These are phyloP conservation scores for Parastagonospora avenae DNA, from an alignment of 2,329 filamentous ascomycete species.

Conservation along the genomic window DNA sequence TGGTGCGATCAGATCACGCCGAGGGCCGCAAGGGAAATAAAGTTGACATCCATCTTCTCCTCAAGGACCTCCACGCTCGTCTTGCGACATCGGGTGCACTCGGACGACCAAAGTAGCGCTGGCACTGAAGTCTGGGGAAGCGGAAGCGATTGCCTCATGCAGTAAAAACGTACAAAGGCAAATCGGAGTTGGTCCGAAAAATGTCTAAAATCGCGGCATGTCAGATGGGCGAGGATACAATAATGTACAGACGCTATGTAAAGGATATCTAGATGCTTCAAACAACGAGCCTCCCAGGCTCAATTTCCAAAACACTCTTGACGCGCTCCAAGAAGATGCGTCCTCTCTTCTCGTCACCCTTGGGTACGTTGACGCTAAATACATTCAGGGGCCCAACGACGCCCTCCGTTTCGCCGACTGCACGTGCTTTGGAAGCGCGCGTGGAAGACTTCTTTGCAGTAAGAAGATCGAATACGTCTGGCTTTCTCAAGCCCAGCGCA, in stretches of 20 bases:
- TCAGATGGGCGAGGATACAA: conserved; percentile 15
- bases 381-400: conserved; percentile 67
- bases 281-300: conserved; percentile 47
- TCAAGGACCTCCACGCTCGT: not conserved
- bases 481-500: conserved; percentile 54
- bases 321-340: conserved; percentile 82
- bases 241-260: conserved; percentile 35
- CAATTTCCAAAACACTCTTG: conserved; percentile 70
- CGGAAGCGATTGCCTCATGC: conserved; percentile 3
- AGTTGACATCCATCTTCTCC: too few species aligned
- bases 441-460: conserved; percentile 37
- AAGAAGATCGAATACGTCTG: conserved; percentile 85
- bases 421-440: conserved; percentile 34
- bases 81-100: conserved; percentile 3
- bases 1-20: too few species aligned
- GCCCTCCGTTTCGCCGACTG: conserved; percentile 32
- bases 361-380: conserved; percentile 80
- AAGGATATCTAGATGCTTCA: conserved; percentile 20
- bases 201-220: not conserved
- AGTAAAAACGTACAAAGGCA: conserved; percentile 1
- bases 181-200: not conserved
- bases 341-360: conserved; percentile 81
- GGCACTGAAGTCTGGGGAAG: not conserved
- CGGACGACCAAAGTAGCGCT: conserved; percentile 1
- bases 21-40: too few species aligned